Base-by-base conservation (phyloP, 2,329 filamentous ascomycete genomes). In the Aureobasidium mangrovei region DNA sequence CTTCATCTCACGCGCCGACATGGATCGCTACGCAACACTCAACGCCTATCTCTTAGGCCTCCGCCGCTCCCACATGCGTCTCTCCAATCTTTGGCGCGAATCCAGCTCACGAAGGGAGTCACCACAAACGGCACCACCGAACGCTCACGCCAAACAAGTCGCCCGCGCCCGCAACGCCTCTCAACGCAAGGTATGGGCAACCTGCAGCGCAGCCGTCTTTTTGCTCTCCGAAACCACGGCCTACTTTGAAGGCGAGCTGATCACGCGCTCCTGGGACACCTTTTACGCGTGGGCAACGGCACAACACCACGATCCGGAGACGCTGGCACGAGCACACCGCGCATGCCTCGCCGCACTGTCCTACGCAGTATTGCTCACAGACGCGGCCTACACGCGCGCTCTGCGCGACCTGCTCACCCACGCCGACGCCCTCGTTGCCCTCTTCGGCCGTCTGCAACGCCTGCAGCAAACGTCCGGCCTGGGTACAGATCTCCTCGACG, bases 211-310 rank as follows among this genome's bases (percentile, higher is more conserved):
- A 2, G 85, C 88, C 1, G 81, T 95, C 3, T 96, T 95, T 71
- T 86, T 97, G 61, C 76, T 97, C 3, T 88, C 87, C 0, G 91
- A 96, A 66, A 85, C 88, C 10, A 86, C 91, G 60, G 83, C 83
- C 3, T 97, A 95, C 63, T 82, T 97, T 42, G 91, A 96, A 67
- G 88, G 87, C 1, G 90, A 95, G 64, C 84, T 97, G 5, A 84
- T 96, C 10, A 81, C 84, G 57, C 83, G 84, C 32, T 83, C 88
- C 1, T 96, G 90, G 82, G 79, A 84, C 12, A 83, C 86, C 49
- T 91, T 97, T 61, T 80, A 86, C 52, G 68, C 70, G 10, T 96
- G 91, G 89, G 49, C 49, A 4, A 45, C 43, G 2, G 42, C 31
- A 32, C 29, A 46, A 12, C 74, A 78, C 31, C 85, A 88, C 61